Conservation (phyloP, 352 stramenopile genomes). For the Phytopythium cucurbitacearum region DNA sequence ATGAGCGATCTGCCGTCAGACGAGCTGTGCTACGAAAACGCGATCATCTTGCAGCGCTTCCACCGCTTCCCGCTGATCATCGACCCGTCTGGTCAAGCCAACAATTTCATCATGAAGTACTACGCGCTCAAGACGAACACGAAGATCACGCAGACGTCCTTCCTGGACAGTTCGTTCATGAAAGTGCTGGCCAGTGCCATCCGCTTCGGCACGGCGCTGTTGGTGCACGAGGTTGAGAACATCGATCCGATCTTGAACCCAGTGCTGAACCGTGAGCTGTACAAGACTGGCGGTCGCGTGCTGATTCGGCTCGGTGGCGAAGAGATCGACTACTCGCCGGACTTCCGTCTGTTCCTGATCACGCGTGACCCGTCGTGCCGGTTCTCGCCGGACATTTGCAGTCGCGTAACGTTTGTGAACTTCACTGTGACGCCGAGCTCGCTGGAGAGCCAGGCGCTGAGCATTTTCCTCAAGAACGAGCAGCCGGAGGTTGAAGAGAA, state of each 20-base stretch:
- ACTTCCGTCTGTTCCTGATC: slow-evolving; percentile 98
- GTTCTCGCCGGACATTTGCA: slow-evolving; percentile 99
- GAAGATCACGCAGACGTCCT: slow-evolving; percentile 98
- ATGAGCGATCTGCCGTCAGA: slow-evolving; percentile 96
- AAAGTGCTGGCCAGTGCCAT: slow-evolving; percentile 99
- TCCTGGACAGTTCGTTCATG: slow-evolving; percentile 99
- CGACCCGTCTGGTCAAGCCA: slow-evolving; percentile 97
- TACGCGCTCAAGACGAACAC: slow-evolving; percentile 89
- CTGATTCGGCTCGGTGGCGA: slow-evolving; percentile 97
- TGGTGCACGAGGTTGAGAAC: slow-evolving; percentile 99
- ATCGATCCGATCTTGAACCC: slow-evolving; percentile 99
- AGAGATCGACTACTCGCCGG: slow-evolving; percentile 99
- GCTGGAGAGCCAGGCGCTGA: slow-evolving; percentile 96
- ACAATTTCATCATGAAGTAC: slow-evolving; percentile 98
- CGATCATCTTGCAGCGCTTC: slow-evolving; percentile 97
- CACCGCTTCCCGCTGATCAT: slow-evolving; percentile 98
- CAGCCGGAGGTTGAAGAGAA: slow-evolving; percentile 97
- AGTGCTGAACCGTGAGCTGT: slow-evolving; percentile 98
- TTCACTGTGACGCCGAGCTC: slow-evolving; percentile 99
- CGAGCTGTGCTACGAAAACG: slow-evolving; percentile 98
- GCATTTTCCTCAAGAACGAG: slow-evolving; percentile 94
- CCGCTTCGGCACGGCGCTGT: slow-evolving; percentile 97
- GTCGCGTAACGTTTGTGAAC: slow-evolving; percentile 98
- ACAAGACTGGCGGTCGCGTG: slow-evolving; percentile 97
- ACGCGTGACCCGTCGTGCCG: slow-evolving; percentile 96